Conservation (phyloP, 306 rosid species). For the Vigna unguiculata region DNA sequence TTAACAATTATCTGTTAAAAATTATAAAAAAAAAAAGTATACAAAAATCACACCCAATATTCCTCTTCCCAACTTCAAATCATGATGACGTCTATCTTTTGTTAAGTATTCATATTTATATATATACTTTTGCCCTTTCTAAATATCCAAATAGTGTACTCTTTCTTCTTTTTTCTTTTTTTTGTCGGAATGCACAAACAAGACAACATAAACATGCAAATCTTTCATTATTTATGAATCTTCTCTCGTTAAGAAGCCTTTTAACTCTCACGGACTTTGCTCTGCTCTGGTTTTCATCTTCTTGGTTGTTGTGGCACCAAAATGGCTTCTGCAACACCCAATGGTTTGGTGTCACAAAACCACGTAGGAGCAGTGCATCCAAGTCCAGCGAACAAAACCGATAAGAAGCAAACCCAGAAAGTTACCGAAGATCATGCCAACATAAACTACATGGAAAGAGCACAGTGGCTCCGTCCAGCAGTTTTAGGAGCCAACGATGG, state of each 20-base stretch:
- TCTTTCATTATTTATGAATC: conserved; percentile 21
- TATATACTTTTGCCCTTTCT: conserved; percentile 37
- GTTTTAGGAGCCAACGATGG: conserved; percentile 77
- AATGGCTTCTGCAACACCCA: conserved; percentile 34
- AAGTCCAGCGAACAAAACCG: not conserved
- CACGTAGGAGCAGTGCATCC: conserved; percentile 13
- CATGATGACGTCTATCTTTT: not conserved
- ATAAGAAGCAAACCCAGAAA: not conserved
- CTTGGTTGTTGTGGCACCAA: not conserved
- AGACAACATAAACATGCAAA: conserved; percentile 17
- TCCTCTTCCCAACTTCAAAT: not conserved
- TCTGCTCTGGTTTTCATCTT: conserved; percentile 22
- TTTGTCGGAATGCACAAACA: not conserved
- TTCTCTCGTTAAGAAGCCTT: not conserved
- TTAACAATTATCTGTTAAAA: not conserved
- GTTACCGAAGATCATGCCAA: not conserved
- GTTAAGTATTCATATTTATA: not conserved
- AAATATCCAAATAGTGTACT: not conserved
- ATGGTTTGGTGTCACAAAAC: conserved; percentile 31
- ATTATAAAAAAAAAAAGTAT: not conserved
- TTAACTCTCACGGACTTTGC: not conserved
- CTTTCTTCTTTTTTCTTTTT: not conserved
- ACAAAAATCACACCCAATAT: not conserved
- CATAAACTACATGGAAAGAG: conserved; percentile 47
- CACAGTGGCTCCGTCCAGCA: conserved; percentile 69